Conservation (phyloP, 176 grass and related monocot species). For the Hyparrhenia diplandra region DNA sequence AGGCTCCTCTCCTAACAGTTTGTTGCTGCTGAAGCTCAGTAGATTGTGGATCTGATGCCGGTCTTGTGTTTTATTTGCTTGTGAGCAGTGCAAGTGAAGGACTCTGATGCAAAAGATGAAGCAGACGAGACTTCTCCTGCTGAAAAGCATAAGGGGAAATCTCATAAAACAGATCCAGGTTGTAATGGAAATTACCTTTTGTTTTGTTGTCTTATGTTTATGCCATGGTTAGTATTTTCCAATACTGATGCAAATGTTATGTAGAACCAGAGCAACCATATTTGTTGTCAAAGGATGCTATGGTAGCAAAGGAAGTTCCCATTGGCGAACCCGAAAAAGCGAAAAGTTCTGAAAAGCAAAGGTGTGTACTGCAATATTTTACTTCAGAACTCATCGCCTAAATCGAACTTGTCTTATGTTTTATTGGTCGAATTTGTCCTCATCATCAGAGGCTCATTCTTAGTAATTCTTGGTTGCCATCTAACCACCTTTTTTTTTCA, state of each 20-base stretch:
- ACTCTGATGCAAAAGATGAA: slow-evolving; percentile 44
- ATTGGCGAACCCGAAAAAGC: slow-evolving; percentile 26
- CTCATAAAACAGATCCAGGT: slow-evolving; percentile 40
- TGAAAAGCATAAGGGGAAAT: slow-evolving; percentile 18
- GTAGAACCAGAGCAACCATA: slow-evolving; percentile 23
- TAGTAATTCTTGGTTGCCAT: too few relatives aligned
- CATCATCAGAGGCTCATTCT: neutral
- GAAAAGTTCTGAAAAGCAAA: slow-evolving; percentile 86
- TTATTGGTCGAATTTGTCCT: neutral
- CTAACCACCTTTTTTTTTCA: neutral
- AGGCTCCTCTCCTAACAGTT: slow-evolving; percentile 10
- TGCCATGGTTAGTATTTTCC: slow-evolving; percentile 8
- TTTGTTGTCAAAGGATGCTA: slow-evolving; percentile 13
- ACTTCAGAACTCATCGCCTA: slow-evolving; percentile 1
- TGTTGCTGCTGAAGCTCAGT: slow-evolving; percentile 10
- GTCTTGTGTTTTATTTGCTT: neutral
- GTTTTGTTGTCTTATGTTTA: slow-evolving; percentile 15
- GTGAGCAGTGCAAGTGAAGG: slow-evolving; percentile 36
- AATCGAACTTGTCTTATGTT: neutral
- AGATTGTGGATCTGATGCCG: slow-evolving; percentile 9
- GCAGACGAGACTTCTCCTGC: slow-evolving; percentile 20
- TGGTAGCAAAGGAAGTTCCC: slow-evolving; percentile 15
- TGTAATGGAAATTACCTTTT: slow-evolving; percentile 16
- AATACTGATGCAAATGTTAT: slow-evolving; percentile 21
- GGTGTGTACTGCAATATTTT: slow-evolving; percentile 38